Conservation (phyloP, 2,329 filamentous ascomycete species). For the Claviceps maximensis region DNA sequence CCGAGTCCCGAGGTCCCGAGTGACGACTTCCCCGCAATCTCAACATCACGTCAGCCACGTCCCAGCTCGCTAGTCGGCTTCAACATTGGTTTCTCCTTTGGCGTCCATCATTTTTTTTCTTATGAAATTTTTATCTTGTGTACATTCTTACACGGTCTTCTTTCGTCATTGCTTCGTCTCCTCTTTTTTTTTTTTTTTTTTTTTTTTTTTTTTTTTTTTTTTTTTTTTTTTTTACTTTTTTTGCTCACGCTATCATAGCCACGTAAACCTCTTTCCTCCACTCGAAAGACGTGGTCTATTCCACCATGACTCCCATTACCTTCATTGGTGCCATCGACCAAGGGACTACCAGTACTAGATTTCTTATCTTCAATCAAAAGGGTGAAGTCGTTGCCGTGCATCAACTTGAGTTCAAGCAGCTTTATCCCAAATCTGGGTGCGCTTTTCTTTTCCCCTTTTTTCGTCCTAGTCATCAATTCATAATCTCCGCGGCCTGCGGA, state of each 20-base stretch:
- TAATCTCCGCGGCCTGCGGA: neutral
- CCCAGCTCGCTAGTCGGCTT: too few relatives aligned
- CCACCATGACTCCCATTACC: slow-evolving; percentile 20
- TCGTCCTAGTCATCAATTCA: neutral
- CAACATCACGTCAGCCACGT: too few relatives aligned
- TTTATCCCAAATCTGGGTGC: slow-evolving; percentile 63
- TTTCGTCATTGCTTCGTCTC: too few relatives aligned
- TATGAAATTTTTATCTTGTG: too few relatives aligned
- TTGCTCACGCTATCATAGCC: slow-evolving; percentile 8
- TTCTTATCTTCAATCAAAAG: slow-evolving; percentile 61
- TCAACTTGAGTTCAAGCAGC: slow-evolving; percentile 63
- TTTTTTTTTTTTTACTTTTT: too few relatives aligned
- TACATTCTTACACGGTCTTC: too few relatives aligned
- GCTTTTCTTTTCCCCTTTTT: neutral
- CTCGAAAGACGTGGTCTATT: neutral
- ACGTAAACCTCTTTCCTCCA: neutral
- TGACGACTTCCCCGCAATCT: too few relatives aligned
- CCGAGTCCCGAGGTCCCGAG: too few relatives aligned
- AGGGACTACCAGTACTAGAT: slow-evolving; percentile 65
- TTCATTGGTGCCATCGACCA: slow-evolving; percentile 72
- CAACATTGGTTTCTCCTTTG: too few relatives aligned
- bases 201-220: too few relatives aligned
- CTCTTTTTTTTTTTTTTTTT: too few relatives aligned
- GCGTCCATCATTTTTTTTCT: too few relatives aligned
- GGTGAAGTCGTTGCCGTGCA: slow-evolving; percentile 60